Percentiles rank a stretch among this genome's conserved stretches.
Evolutionary conservation across 805 yeast genomes (phyloP).

Genomic region (Wickerhamomyces hampshirensis): DNA sequence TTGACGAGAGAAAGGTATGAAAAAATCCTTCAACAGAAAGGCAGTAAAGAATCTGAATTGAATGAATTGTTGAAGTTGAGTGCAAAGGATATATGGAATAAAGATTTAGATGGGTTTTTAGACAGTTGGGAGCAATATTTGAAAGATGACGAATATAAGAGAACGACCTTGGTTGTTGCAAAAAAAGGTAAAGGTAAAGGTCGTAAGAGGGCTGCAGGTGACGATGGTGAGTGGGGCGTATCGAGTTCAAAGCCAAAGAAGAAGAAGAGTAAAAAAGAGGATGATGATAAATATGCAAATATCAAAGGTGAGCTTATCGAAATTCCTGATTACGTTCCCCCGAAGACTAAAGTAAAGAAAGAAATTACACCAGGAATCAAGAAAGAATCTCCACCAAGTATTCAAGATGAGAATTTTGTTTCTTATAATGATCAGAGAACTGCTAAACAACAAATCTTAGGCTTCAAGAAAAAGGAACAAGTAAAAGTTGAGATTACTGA

Average conservation of each 20-base stretch:
- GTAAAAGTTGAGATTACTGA: conserved; percentile 11
- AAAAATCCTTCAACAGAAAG: conserved; percentile 66
- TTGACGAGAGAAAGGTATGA: conserved; percentile 87
- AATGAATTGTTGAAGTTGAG: conserved; percentile 57
- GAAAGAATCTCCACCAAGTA: background rate
- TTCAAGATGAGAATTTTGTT: background rate
- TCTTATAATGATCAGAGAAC: background rate
- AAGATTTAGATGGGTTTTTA: conserved; percentile 73
- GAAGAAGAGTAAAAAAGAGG: conserved; percentile 11
- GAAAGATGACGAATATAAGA: conserved; percentile 55
- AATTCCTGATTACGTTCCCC: conserved; percentile 23
- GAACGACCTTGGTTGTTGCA: conserved; percentile 44
- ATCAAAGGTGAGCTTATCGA: conserved; percentile 20
- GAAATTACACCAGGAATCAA: conserved; percentile 12
- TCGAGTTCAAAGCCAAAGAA: conserved; percentile 13
- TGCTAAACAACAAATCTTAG: conserved; percentile 2
- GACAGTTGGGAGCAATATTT: conserved; percentile 64
- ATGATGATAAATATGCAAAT: conserved; percentile 13
- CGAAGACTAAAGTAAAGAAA: conserved; percentile 19
- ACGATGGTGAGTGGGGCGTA: conserved; percentile 20
- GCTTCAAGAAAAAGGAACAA: conserved; percentile 14
- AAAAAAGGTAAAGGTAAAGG: conserved; percentile 39
- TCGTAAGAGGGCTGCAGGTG: conserved; percentile 23
- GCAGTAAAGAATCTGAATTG: conserved; percentile 67
- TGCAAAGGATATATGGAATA: conserved; percentile 86